Evolutionary conservation across 2,329 filamentous ascomycete species (phyloP), one percentile per base, ranked within the genome.

Genomic region (Myriosclerotinia scirpicola): DNA sequence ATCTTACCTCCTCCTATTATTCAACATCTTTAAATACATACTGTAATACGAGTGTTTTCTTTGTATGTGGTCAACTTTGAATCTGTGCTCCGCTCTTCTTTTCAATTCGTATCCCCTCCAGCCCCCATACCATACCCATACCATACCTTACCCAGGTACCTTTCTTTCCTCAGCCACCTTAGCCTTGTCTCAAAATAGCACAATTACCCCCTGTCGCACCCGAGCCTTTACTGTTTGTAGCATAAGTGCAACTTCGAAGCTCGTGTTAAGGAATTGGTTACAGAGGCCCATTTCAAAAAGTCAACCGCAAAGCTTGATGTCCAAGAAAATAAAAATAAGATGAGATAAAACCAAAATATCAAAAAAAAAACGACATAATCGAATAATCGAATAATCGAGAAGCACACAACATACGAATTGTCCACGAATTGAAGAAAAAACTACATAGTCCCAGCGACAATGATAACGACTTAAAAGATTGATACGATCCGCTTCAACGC

Each of bases 401-500:
- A 50, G 2, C 40, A 17, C 54, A n/a, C 40, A 14, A 5, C 5
- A 6, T 36, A 4, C 22, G 3, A 12, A 34, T 42, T 17, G 3
- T 22, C 15, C 12, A 52, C 7, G 42, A 54, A 38, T 66, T 22
- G 58, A 54, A 14, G 15, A 38, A 48, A 63, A 48, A 56, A 12
- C 44, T 34, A 53, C 53, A 26, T 38, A 20, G 38, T 40, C 50
- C 58, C 26, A 53, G 46, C 58, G n/a, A 69, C 67, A 46, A 70
- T 71, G 68, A 69, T 54, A 46, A 67, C 68, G 56, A 72, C 66
- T 67, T 69, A n/a, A 71, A 71, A 61, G 44, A 66, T 34, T 44
- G 22, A 4, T 50, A 61, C 66, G 46, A 52, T 58, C 40, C 61
- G 53, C 44, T 63, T 56, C 54, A 50, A 54, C 67, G 65, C 68